Evolutionary conservation across 1,139 yeast species (phyloP), one percentile per base, ranked within the genome.

Genomic region (Protomyces lactucae-debilis): DNA sequence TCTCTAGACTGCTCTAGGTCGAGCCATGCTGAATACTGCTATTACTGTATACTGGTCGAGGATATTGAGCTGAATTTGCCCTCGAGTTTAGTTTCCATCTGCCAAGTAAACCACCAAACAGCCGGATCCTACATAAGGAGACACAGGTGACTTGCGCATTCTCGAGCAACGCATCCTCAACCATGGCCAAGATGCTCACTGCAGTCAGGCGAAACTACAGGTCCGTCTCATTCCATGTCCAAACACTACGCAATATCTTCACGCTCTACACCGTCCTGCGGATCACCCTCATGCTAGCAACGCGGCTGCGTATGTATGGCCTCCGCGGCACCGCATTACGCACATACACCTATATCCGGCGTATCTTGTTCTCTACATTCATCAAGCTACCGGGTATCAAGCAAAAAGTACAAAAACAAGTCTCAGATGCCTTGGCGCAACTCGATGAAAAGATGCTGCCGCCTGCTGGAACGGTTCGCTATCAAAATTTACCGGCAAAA

Each of bases 361-460:
- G 64, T n/a, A 23, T 60, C 6, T 40, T 54, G 2, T 60, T 60
- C 43, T 46, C 32, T 18, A 48, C 60, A 3, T 53, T 61, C 40
- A 63, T 72, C 23, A 60, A 55, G 39, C 64, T 74, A 14, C 92
- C 95, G 1, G 80, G 83, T 0, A 69, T 87, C 43, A 81, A 78
- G 67, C 71, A 75, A 2, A 83, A 83, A 71, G 85, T 89, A 3
- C 85, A 86, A 54, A 71, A 74, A 21, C 93, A 91, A 72, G 80
- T 92, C 14, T 69, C 68, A 12, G 76, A 77, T 53, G 82, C 84
- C 0, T 73, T 82, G 9, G 72, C 67, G 0, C 77, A 79, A 55
- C 77, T 92, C 56, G 88, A 89, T 68, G 70, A 75, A 0, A 80
- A 61, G 28, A 67, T 68, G 70, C 45, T 68, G 3, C 68, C 67